Percentiles rank a stretch among this genome's conserved stretches.
These are phyloP conservation scores for Endocarpon pusillum DNA, from an alignment of 495 filamentous ascomycete genomes.

Conservation along the genomic window DNA sequence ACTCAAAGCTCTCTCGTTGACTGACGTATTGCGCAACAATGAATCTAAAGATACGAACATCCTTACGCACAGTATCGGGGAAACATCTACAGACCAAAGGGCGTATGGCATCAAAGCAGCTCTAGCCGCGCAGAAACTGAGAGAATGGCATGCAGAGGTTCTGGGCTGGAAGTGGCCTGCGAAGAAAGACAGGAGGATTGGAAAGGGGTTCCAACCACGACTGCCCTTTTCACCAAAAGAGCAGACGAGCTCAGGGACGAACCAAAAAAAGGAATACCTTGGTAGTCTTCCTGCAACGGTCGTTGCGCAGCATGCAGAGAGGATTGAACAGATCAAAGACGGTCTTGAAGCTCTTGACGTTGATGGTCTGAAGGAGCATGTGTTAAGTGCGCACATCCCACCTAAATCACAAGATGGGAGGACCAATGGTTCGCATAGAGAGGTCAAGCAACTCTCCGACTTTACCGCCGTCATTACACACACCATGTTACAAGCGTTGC, in stretches of 20 bases:
- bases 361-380: slow-evolving; percentile 79
- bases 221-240: slow-evolving; percentile 13
- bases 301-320: slow-evolving; percentile 48
- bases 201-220: slow-evolving; percentile 41
- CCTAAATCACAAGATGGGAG: slow-evolving; percentile 37
- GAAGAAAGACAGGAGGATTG: slow-evolving; percentile 17
- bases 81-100: slow-evolving; percentile 47
- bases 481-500: slow-evolving; percentile 70
- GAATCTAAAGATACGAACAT: slow-evolving; percentile 29
- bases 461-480: slow-evolving; percentile 79
- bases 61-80: slow-evolving; percentile 47
- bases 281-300: slow-evolving; percentile 47
- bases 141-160: slow-evolving; percentile 63
- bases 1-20: slow-evolving; percentile 34
- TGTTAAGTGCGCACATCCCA: slow-evolving; percentile 60
- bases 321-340: slow-evolving; percentile 61
- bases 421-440: no score
- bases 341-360: slow-evolving; percentile 67
- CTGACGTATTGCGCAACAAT: slow-evolving; percentile 35
- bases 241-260: slow-evolving; percentile 12
- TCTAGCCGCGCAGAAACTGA: slow-evolving; percentile 53
- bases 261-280: slow-evolving; percentile 33
- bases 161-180: slow-evolving; percentile 57
- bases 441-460: slow-evolving; percentile 57
- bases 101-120: slow-evolving; percentile 60